Evolutionary conservation across 176 grass and related monocot species (phyloP).

Genomic region (Canna indica): DNA sequence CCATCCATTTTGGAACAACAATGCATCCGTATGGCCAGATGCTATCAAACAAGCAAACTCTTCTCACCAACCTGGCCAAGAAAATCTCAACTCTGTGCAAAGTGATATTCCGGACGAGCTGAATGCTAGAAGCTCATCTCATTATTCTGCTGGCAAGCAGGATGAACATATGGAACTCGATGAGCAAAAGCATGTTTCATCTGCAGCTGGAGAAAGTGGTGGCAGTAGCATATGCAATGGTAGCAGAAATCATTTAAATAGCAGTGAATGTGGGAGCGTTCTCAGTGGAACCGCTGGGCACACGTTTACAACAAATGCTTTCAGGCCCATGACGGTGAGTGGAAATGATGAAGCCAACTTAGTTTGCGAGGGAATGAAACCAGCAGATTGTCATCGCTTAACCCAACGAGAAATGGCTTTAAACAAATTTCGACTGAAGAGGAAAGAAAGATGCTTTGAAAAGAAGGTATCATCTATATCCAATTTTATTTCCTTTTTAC

Average conservation of each 20-base stretch:
- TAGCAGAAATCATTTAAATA: slow-evolving; percentile 23
- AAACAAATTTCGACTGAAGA: slow-evolving; percentile 94
- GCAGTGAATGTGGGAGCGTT: slow-evolving; percentile 28
- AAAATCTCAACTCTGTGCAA: slow-evolving; percentile 20
- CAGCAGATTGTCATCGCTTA: slow-evolving; percentile 25
- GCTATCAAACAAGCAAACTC: slow-evolving; percentile 16
- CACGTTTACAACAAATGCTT: slow-evolving; percentile 17
- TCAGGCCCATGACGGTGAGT: slow-evolving; percentile 18
- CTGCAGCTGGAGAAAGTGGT: slow-evolving; percentile 39
- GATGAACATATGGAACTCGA: slow-evolving; percentile 23
- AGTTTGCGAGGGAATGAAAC: not conserved
- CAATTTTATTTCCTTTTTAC: too few species aligned
- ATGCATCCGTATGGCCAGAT: slow-evolving; percentile 26
- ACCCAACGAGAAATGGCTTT: slow-evolving; percentile 67
- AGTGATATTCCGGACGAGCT: slow-evolving; percentile 12
- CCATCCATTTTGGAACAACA: slow-evolving; percentile 35
- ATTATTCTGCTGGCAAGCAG: slow-evolving; percentile 22
- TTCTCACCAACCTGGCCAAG: slow-evolving; percentile 21
- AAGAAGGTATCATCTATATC: slow-evolving; percentile 54
- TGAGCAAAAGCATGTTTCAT: slow-evolving; percentile 32
- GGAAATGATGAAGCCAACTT: slow-evolving; percentile 13
- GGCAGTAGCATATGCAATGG: slow-evolving; percentile 25
- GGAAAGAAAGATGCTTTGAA: slow-evolving; percentile 96
- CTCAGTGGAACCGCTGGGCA: slow-evolving; percentile 21
- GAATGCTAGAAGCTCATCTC: slow-evolving; percentile 1